These are phyloP conservation scores for Podosphaera xanthii DNA, from an alignment of 2,329 filamentous ascomycete genomes.

Conservation along the genomic window DNA sequence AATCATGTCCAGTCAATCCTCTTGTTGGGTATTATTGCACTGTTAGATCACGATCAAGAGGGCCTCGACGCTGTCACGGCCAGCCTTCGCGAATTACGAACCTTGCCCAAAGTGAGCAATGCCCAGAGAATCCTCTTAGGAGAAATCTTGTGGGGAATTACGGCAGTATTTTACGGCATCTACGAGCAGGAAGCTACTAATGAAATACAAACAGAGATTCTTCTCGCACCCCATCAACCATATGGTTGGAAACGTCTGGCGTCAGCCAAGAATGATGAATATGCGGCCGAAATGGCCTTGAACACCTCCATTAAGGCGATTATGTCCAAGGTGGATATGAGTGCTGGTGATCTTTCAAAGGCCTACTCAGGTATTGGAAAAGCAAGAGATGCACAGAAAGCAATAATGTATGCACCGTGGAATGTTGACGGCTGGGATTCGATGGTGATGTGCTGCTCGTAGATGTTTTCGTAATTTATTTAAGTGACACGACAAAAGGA, in stretches of 20 bases:
- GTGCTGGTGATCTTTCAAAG: conserved; percentile 43
- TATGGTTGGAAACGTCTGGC: conserved; percentile 64
- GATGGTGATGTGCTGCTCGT: conserved; percentile 6
- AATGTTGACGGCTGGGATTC: conserved; percentile 11
- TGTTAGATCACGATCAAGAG: conserved; percentile 59
- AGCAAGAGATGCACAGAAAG: conserved; percentile 51
- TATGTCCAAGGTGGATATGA: conserved; percentile 46
- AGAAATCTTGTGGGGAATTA: conserved; percentile 53
- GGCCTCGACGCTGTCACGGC: conserved; percentile 58
- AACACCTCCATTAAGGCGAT: conserved; percentile 53
- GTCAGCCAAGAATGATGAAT: conserved; percentile 26
- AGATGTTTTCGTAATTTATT: neutral
- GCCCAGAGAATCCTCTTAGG: conserved; percentile 47
- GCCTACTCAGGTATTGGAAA: conserved; percentile 54
- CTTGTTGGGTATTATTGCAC: conserved; percentile 62
- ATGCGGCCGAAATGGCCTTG: conserved; percentile 55
- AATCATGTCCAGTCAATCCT: conserved; percentile 61
- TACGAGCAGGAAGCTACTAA: conserved; percentile 28
- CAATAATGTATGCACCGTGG: conserved; percentile 70
- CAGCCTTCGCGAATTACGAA: conserved; percentile 52
- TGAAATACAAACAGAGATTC: conserved; percentile 53
- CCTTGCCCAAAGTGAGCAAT: conserved; percentile 36
- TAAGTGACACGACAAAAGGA: neutral
- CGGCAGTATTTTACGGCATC: conserved; percentile 28
- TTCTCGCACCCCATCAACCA: conserved; percentile 59